phyloP scores from a whole-genome alignment of 352 stramenopile species.

The Phytophthora hybrid region DNA sequence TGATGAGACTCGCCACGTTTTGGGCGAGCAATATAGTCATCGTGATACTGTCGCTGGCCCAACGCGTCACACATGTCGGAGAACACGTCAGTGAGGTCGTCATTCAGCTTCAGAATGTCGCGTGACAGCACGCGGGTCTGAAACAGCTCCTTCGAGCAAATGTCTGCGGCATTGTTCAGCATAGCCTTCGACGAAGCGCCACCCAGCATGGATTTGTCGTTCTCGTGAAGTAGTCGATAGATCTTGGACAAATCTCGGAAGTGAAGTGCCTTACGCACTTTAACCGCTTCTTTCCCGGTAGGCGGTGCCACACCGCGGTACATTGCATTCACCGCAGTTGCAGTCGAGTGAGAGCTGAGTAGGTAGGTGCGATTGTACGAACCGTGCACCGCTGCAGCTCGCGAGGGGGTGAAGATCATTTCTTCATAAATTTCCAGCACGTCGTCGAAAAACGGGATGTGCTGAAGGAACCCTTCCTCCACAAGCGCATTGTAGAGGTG shows the following conservation, averaged over 20 bases:
- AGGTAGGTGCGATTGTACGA: constrained; percentile 39
- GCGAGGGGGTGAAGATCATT: constrained; percentile 44
- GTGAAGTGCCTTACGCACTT: constrained; percentile 35
- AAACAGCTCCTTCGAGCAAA: constrained; percentile 29
- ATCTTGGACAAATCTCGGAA: constrained; percentile 33
- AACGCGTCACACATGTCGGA: constrained; percentile 27
- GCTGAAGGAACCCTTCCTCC: constrained; percentile 22
- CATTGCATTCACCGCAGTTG: constrained; percentile 32
- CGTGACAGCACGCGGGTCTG: constrained; percentile 40
- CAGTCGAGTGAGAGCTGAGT: constrained; percentile 35
- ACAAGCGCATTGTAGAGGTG: constrained; percentile 44
- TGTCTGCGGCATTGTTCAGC: constrained; percentile 18
- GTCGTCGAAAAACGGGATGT: constrained; percentile 42
- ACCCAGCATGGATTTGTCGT: constrained; percentile 28
- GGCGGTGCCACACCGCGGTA: constrained; percentile 19
- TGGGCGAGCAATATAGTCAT: constrained; percentile 29
- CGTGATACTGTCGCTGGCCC: constrained; percentile 4
- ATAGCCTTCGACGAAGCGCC: constrained; percentile 14
- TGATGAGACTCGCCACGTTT: constrained; percentile 19
- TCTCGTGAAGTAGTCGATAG: constrained; percentile 27
- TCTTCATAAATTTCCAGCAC: constrained; percentile 37
- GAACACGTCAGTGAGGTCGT: constrained; percentile 42
- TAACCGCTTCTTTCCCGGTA: constrained; percentile 10
- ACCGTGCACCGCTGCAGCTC: constrained; percentile 28
- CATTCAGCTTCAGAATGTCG: constrained; percentile 38